Conservation (phyloP, 371 early-diverging fungal genomes). For the Chytridium lagenaria region DNA sequence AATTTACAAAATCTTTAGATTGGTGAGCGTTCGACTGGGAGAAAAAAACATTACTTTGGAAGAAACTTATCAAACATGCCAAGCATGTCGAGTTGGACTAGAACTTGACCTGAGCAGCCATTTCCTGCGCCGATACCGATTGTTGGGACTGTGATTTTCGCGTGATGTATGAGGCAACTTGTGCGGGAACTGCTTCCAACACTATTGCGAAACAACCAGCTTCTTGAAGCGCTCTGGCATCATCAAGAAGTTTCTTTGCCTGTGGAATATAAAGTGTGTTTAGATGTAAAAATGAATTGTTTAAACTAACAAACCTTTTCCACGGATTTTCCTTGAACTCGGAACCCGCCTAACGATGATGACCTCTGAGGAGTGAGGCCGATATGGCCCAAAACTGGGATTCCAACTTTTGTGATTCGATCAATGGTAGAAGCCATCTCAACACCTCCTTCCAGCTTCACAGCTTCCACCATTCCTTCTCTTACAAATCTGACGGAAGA, state of each 20-base stretch:
- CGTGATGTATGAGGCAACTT: conserved; percentile 86
- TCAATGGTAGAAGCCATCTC: conserved; percentile 80
- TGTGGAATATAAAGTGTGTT: conserved; percentile 36
- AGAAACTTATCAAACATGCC: conserved; percentile 84
- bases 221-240: conserved; percentile 86
- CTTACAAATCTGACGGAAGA: conserved; percentile 79
- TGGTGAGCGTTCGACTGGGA: neutral
- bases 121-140: conserved; percentile 97
- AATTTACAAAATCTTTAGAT: conserved; percentile 80
- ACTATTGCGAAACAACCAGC: conserved; percentile 93
- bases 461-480: conserved; percentile 92
- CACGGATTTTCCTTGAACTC: conserved; percentile 90
- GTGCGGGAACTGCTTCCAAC: conserved; percentile 91
- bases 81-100: conserved; percentile 88
- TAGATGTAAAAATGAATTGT: neutral
- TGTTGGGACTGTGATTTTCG: conserved; percentile 78
- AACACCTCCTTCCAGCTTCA: conserved; percentile 93
- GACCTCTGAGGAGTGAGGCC: conserved; percentile 95
- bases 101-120: conserved; percentile 88
- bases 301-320: conserved; percentile 43
- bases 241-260: conserved; percentile 76
- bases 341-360: conserved; percentile 85
- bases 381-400: conserved; percentile 92
- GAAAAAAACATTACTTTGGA: conserved; percentile 63
- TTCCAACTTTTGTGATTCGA: conserved; percentile 79